Evolutionary conservation across 495 filamentous ascomycete species (phyloP).

Genomic region (Saxispiralis lemnorum): DNA sequence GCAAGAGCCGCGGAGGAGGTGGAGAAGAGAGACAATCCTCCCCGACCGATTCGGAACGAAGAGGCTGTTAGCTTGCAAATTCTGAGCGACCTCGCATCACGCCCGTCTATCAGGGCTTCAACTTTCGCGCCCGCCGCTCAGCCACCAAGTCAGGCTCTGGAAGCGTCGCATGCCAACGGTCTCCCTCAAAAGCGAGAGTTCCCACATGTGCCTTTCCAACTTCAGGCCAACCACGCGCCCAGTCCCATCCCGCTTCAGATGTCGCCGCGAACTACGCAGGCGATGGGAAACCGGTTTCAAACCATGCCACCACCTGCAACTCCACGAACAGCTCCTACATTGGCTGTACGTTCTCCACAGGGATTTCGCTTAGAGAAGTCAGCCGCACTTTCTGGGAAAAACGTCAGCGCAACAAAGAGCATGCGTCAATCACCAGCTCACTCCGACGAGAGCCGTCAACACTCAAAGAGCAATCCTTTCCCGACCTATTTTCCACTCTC

Average conservation of each 20-base stretch:
- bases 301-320: constrained; percentile 5
- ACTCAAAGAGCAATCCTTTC: background rate
- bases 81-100: constrained; percentile 10
- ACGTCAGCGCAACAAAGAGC: background rate
- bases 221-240: background rate
- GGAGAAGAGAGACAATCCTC: constrained; percentile 4
- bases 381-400: constrained; percentile 1
- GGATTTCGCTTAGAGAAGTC: background rate
- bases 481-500: too few species aligned
- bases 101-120: constrained; percentile 6
- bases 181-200: background rate
- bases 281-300: constrained; percentile 7
- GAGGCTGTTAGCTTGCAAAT: constrained; percentile 7
- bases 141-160: background rate
- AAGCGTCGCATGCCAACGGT: background rate
- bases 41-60: too few species aligned
- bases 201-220: background rate
- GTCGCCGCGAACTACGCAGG: constrained; percentile 7
- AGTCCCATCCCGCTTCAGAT: constrained; percentile 5
- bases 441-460: background rate
- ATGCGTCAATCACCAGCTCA: background rate
- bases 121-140: too few species aligned
- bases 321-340: background rate
- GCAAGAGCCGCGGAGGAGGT: constrained; percentile 7
- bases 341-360: background rate